Evolutionary conservation across 768 basidiomycete species (phyloP).

Genomic region (Boletales sp.): DNA sequence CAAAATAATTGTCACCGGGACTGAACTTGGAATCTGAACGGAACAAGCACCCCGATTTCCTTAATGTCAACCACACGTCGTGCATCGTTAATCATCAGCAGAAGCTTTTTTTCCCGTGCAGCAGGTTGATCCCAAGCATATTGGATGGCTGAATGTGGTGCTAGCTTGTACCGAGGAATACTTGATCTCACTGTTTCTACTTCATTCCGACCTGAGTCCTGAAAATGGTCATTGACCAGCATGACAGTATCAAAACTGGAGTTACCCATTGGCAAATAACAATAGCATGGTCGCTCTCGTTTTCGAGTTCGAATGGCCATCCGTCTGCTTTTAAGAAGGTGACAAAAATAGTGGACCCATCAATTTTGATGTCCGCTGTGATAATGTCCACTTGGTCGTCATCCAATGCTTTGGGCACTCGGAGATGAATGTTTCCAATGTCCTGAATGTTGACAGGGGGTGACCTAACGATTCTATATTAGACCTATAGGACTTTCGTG

Average conservation of each 20-base stretch:
- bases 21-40: conserved; percentile 80
- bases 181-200: conserved; percentile 36
- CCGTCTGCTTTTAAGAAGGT: conserved; percentile 56
- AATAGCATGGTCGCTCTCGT: conserved; percentile 73
- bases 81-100: conserved; percentile 57
- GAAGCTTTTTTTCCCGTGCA: conserved; percentile 72
- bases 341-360: conserved; percentile 89
- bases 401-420: conserved; percentile 46
- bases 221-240: conserved; percentile 23
- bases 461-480: conserved; percentile 55
- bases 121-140: conserved; percentile 98
- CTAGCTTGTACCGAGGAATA: conserved; percentile 50
- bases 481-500: neutral
- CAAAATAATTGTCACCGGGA: conserved; percentile 1
- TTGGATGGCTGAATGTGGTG: conserved; percentile 47
- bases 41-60: conserved; percentile 91
- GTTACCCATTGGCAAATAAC: conserved; percentile 72
- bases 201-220: conserved; percentile 46
- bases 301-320: conserved; percentile 93
- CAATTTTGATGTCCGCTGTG: conserved; percentile 73
- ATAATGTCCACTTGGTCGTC: conserved; percentile 51
- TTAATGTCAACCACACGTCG: conserved; percentile 80
- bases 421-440: conserved; percentile 80
- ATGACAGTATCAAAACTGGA: neutral
- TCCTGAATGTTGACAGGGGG: conserved; percentile 89